These are phyloP conservation scores for Pythium scleroteichum DNA, from an alignment of 352 stramenopile species.

Conservation along the genomic window DNA sequence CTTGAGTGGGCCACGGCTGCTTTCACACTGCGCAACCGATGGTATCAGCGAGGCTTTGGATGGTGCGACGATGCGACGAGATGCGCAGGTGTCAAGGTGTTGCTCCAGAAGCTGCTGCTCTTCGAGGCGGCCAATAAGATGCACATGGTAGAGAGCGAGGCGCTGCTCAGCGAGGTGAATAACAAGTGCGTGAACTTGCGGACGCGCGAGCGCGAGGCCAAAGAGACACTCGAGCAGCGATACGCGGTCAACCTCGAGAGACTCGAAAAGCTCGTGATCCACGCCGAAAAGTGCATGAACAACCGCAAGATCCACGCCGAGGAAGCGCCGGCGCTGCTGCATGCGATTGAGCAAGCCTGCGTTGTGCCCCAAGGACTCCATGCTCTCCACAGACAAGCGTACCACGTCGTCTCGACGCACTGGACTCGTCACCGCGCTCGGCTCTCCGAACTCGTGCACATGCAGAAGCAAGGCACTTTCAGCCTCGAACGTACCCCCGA, in stretches of 20 bases:
- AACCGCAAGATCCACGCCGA: slow-evolving; percentile 78
- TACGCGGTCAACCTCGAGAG: slow-evolving; percentile 44
- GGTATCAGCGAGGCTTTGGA: slow-evolving; percentile 61
- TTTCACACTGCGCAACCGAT: slow-evolving; percentile 62
- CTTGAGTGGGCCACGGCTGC: slow-evolving; percentile 57
- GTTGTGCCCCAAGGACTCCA: slow-evolving; percentile 54
- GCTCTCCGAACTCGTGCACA: slow-evolving; percentile 64
- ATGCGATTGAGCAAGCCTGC: slow-evolving; percentile 65
- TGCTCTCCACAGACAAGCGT: slow-evolving; percentile 47
- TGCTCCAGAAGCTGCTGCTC: slow-evolving; percentile 54
- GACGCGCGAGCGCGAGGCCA: slow-evolving; percentile 41
- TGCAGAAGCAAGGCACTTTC: slow-evolving; percentile 79
- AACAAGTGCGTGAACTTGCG: slow-evolving; percentile 63
- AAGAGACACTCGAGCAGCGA: slow-evolving; percentile 39
- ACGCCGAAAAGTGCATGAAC: slow-evolving; percentile 67
- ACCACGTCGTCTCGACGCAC: slow-evolving; percentile 64
- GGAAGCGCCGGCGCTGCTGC: slow-evolving; percentile 57
- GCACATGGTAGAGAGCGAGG: slow-evolving; percentile 71
- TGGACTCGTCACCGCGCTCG: slow-evolving; percentile 55
- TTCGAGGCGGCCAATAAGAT: slow-evolving; percentile 75
- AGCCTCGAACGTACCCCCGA: slow-evolving; percentile 76
- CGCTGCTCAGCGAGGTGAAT: slow-evolving; percentile 56
- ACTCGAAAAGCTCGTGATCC: slow-evolving; percentile 51
- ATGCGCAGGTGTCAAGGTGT: slow-evolving; percentile 62
- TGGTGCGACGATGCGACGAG: slow-evolving; percentile 63